Percentiles rank a stretch among this genome's conserved stretches.
phyloP scores from a whole-genome alignment of 1,139 yeast species.

The Blastobotrys indianensis region DNA sequence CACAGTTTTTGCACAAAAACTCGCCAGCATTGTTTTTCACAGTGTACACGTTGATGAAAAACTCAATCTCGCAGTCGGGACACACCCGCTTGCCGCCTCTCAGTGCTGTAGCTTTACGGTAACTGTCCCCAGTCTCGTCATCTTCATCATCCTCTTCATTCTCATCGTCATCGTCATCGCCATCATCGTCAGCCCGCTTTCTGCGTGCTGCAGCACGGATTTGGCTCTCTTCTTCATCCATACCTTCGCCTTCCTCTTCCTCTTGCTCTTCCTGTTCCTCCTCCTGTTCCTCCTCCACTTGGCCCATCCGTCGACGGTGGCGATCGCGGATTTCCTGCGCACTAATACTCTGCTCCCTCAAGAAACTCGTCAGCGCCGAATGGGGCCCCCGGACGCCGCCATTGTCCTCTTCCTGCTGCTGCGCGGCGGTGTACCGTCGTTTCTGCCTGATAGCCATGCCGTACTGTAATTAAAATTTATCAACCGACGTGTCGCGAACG shows the following conservation, averaged over 20 bases:
- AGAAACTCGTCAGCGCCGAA: conserved; percentile 40
- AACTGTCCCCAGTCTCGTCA: conserved; percentile 31
- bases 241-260: conserved; percentile 16
- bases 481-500: background rate
- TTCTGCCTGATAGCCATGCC: background rate
- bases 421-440: background rate
- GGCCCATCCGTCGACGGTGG: conserved; percentile 36
- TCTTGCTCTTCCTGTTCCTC: conserved; percentile 17
- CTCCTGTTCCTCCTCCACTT: conserved; percentile 24
- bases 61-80: conserved; percentile 51
- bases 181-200: conserved; percentile 36
- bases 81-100: conserved; percentile 51
- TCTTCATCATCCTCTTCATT: conserved; percentile 36
- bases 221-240: conserved; percentile 22
- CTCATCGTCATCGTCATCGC: conserved; percentile 21
- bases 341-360: conserved; percentile 70
- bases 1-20: conserved; percentile 44
- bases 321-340: conserved; percentile 72
- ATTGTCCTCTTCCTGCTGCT: conserved; percentile 4
- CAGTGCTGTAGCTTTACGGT: conserved; percentile 14
- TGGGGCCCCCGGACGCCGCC: conserved; percentile 32
- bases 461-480: background rate
- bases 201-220: conserved; percentile 29
- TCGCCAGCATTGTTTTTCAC: conserved; percentile 43
- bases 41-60: conserved; percentile 61